Evolutionary conservation across 352 stramenopile species (phyloP).

Genomic region (Halophytophthora polymorphica): DNA sequence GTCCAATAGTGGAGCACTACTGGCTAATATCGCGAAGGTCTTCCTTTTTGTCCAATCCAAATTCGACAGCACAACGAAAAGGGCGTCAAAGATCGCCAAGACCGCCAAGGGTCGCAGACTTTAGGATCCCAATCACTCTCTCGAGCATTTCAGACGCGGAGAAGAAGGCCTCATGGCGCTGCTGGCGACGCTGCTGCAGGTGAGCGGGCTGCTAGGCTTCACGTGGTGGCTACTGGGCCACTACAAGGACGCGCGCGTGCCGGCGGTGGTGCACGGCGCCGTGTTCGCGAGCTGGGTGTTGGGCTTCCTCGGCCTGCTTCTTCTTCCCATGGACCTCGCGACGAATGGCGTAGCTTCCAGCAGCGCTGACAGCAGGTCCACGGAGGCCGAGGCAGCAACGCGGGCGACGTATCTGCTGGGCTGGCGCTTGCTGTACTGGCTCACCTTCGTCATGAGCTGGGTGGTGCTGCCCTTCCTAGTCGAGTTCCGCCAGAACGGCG

Average conservation of each 20-base stretch:
- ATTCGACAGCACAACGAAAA: too few relatives aligned
- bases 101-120: not conserved
- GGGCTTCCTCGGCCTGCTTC: constrained; percentile 55
- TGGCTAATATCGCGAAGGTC: too few relatives aligned
- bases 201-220: constrained; percentile 48
- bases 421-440: constrained; percentile 69
- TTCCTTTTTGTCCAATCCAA: too few relatives aligned
- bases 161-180: constrained; percentile 25
- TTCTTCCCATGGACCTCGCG: constrained; percentile 62
- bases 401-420: constrained; percentile 21
- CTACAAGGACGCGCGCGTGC: constrained; percentile 53
- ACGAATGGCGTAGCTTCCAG: constrained; percentile 28
- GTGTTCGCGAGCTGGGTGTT: constrained; percentile 61
- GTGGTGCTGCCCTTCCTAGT: constrained; percentile 54
- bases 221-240: constrained; percentile 56
- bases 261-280: constrained; percentile 26
- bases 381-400: constrained; percentile 4
- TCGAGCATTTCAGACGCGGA: not conserved
- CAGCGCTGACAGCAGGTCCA: not conserved
- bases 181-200: constrained; percentile 37
- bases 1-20: too few relatives aligned
- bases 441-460: constrained; percentile 66
- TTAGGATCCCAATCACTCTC: not conserved
- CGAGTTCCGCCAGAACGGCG: constrained; percentile 60
- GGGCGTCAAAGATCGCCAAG: too few relatives aligned